Evolutionary conservation across 495 filamentous ascomycete genomes (phyloP), one percentile per base, ranked within the genome.

Genomic region (Xylaria grammica): DNA sequence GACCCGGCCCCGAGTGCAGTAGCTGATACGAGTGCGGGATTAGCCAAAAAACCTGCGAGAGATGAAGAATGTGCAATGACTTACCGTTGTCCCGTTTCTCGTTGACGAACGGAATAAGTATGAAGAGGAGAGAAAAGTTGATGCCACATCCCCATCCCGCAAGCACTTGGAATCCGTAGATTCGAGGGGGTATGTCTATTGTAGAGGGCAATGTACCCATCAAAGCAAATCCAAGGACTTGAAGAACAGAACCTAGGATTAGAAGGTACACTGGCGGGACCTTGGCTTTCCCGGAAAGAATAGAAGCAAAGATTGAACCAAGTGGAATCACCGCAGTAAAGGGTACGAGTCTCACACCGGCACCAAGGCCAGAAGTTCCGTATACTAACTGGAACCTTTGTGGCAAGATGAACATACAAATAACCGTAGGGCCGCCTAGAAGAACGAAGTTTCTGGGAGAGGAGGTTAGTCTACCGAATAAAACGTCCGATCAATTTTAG

Each of bases 261-360:
- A 68, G 11, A 3, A 69, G 15, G 8, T 58, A 67, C 13, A 72
- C 45, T 0, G 61, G 32, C 1, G 70, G 54, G 1, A 69, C 20
- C 26, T 66, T 66, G 15, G 56, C 2, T 71, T 76, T 75, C 1
- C 54, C 62, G 10, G 60, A 58, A 5, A 75, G 55, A 7, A 69
- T 46, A 40, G 72, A 73, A 5, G 68, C 68, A 10, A 81, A 42
- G 13, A 64, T 70, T 0, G 77, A 72, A 1, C 77, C 78, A 20
- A 80, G 34, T 3, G 81, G 74, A 26, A 24, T 68, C 46, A 40
- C 71, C 44, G 63, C 72, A 2, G 74, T 36, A 29, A 79, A 77
- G 6, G 81, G 80, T 1, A 85, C 70, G 34, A 90, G 68, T n/a
- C 79, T 67, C 7, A 86, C 63, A 13, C 83, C 86, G 1, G 85